These are phyloP conservation scores for Helotiales sp. DNA, from an alignment of 2,329 filamentous ascomycete species.

Conservation along the genomic window DNA sequence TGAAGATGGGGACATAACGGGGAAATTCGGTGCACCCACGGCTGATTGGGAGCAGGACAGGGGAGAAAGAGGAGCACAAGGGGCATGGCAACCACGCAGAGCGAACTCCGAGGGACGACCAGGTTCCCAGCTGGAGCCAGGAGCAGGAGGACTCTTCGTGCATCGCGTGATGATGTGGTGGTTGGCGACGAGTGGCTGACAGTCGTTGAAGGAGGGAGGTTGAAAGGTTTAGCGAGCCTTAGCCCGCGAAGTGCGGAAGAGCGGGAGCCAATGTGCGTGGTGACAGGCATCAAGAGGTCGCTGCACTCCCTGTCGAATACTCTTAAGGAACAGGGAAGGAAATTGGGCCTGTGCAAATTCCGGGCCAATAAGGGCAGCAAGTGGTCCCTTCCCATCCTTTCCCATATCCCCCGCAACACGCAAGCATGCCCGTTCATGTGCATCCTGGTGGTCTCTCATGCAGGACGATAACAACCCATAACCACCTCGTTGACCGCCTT, in stretches of 20 bases:
- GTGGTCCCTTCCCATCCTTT: not conserved
- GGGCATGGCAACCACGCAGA: constrained; percentile 20
- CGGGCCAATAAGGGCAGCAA: constrained; percentile 1
- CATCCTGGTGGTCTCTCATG: too few species aligned
- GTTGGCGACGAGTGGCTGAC: not conserved
- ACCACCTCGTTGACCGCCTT: not conserved
- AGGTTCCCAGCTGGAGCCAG: not conserved
- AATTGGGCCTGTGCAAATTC: not conserved
- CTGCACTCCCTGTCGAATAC: not conserved
- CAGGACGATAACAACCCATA: not conserved
- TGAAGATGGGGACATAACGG: not conserved
- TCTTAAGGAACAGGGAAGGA: too few species aligned
- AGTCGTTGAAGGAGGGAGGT: constrained; percentile 1
- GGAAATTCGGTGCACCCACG: not conserved
- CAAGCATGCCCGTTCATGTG: not conserved
- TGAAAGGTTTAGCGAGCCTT: constrained; percentile 3
- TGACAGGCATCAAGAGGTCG: not conserved
- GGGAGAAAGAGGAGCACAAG: not conserved
- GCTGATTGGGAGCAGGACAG: constrained; percentile 4
- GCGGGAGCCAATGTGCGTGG: not conserved
- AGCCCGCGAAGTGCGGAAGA: constrained; percentile 2
- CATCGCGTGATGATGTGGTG: constrained; percentile 21
- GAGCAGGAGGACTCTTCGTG: constrained; percentile 1
- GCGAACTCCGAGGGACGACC: not conserved
- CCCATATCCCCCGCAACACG: not conserved